A percentile compares a stretch with the other conserved stretches of the same genome.
Evolutionary conservation across 345 rosid genomes (phyloP).

Genomic region (Moringa oleifera): DNA sequence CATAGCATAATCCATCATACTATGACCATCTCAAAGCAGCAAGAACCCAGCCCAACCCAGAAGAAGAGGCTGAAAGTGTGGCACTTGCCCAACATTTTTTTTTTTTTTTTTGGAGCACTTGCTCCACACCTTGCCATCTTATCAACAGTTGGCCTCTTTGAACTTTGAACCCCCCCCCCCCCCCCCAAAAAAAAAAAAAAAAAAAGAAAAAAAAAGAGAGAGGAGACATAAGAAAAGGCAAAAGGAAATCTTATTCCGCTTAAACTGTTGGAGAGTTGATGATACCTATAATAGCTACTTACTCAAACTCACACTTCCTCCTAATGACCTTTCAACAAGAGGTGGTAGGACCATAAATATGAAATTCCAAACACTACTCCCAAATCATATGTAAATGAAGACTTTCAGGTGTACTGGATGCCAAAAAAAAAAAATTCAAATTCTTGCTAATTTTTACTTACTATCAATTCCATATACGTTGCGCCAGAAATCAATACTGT

Average conservation of each 20-base stretch:
- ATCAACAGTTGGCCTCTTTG: no score
- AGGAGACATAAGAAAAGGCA: no score
- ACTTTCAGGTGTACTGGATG: not conserved
- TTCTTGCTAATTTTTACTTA: constrained; percentile 39
- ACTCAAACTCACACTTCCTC: not conserved
- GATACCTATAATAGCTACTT: not conserved
- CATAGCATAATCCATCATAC: no score
- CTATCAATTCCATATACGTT: constrained; percentile 97
- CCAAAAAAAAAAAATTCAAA: not conserved
- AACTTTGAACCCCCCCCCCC: no score
- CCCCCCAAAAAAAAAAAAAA: no score
- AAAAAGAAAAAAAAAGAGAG: no score
- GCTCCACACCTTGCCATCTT: not conserved
- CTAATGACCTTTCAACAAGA: not conserved
- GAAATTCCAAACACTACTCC: not conserved
- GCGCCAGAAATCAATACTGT: constrained; percentile 97
- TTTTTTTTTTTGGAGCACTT: not conserved
- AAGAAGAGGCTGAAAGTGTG: not conserved
- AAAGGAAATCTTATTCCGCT: no score
- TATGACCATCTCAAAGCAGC: no score
- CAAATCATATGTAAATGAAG: not conserved
- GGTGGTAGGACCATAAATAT: not conserved
- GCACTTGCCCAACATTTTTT: not conserved
- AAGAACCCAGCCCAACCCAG: not conserved
- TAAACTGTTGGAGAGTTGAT: no score